Percentiles rank a stretch among this genome's conserved stretches.
phyloP scores from a whole-genome alignment of 208 protist species.

The Wallacemonas sp. region DNA sequence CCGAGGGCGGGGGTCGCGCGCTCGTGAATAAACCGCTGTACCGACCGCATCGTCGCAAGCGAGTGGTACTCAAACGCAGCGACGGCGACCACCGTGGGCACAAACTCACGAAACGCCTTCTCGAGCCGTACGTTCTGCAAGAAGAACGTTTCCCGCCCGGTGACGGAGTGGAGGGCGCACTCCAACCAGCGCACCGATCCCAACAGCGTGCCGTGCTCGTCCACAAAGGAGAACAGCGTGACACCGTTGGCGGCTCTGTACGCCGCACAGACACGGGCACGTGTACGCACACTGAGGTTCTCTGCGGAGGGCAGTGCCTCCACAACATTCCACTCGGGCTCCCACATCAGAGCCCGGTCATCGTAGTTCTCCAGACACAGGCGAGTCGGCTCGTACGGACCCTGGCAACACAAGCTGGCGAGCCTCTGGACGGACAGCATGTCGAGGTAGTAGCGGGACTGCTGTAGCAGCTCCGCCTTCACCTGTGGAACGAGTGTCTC shows the following conservation, averaged over 20 bases:
- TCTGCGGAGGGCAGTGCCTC: conserved; percentile 56
- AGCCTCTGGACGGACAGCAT: conserved; percentile 43
- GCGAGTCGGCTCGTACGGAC: conserved; percentile 63
- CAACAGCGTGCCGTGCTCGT: conserved; percentile 69
- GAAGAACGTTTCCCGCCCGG: conserved; percentile 41
- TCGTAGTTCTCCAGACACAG: conserved; percentile 57
- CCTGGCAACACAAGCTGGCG: conserved; percentile 51
- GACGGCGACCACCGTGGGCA: conserved; percentile 69
- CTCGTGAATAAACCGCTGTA: conserved; percentile 67
- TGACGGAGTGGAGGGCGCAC: conserved; percentile 51
- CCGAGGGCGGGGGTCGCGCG: conserved; percentile 32
- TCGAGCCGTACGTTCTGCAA: conserved; percentile 61
- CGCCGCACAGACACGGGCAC: conserved; percentile 65
- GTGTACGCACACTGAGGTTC: not conserved
- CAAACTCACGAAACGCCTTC: conserved; percentile 54
- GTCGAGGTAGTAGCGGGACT: conserved; percentile 46
- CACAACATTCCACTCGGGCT: conserved; percentile 82
- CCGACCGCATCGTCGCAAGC: conserved; percentile 49
- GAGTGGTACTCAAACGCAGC: conserved; percentile 44
- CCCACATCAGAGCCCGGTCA: conserved; percentile 52
- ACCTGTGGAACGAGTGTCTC: conserved; percentile 60
- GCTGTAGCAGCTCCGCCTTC: conserved; percentile 50
- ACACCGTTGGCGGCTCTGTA: conserved; percentile 70
- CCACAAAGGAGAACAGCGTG: conserved; percentile 71
- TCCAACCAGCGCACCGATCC: conserved; percentile 72